Base-by-base conservation (phyloP, 371 early-diverging fungal genomes). In the Zopfochytrium polystomum region DNA sequence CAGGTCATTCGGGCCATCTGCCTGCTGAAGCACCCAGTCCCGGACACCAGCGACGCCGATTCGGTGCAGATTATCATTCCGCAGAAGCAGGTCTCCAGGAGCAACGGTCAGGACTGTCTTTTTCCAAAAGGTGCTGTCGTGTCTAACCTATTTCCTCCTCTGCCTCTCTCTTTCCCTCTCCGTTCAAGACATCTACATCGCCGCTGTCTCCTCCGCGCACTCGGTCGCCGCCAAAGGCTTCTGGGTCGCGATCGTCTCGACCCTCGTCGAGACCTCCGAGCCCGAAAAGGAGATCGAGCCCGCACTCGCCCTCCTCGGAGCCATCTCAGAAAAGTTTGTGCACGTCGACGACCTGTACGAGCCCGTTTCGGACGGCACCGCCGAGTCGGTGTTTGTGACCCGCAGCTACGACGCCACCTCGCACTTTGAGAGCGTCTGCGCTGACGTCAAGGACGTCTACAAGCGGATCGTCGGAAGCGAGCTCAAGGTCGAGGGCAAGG, bases 371-470 rank as follows among this genome's bases (percentile, higher is more conserved):
- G 90, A 92, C 66, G 97, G 96, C 51, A 80, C 71, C 25, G 65
- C 68, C 6, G 91, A 92, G 55, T 80, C 89, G 59, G 84, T 92
- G 43, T 99, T 88, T 74, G 80, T 98, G 49, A 88, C 95, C 51
- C 88, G 87, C 66, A 90, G 91, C 32, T 97, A 96, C 67, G 99
- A 99, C 81, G 96, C 99, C 35, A 92, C 98, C 2, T 90, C 93
- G 20, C 96, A 98, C 83, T 98, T 99, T 84, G 99, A 96, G 75
- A 90, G 95, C 53, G 89, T 95, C 20, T 96, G 93, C 72, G 87
- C 88, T 52, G 98, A 99, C 75, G 92, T 97, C 62, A 91, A 93
- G 81, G 82, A 85, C 65, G 73, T 98, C 33, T 98, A 95, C 77
- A 84, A 85, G 72, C 85, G 96, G 52, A 77, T 91, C 61, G 93